A percentile compares a stretch with the other conserved stretches of the same genome.
These are phyloP conservation scores for Cucurbita maxima DNA, from an alignment of 306 rosid genomes.

Conservation along the genomic window DNA sequence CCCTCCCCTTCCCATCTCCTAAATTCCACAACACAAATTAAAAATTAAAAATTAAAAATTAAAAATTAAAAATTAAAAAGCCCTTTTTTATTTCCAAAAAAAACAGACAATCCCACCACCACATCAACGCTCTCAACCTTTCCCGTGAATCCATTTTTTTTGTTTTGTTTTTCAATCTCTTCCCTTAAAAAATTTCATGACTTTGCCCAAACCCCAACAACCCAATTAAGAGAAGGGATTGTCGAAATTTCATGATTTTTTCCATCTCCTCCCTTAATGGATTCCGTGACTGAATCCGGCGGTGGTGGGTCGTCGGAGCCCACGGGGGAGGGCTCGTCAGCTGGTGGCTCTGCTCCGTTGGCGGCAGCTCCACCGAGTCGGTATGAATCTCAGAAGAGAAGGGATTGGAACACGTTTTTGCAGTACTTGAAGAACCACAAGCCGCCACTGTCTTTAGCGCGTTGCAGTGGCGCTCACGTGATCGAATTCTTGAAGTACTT, in stretches of 20 bases:
- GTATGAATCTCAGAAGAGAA: slow-evolving; percentile 82
- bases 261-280: slow-evolving; percentile 30
- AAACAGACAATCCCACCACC: neutral
- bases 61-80: neutral
- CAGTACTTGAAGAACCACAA: slow-evolving; percentile 88
- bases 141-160: slow-evolving; percentile 20
- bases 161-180: neutral
- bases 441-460: slow-evolving; percentile 73
- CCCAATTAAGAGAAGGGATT: neutral
- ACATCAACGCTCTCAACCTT: neutral
- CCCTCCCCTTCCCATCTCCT: neutral
- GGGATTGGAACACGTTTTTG: slow-evolving; percentile 95
- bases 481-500: slow-evolving; percentile 79
- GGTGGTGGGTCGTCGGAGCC: neutral
- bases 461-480: slow-evolving; percentile 98
- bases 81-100: neutral
- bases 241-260: no score
- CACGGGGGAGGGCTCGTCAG: slow-evolving; percentile 15
- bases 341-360: neutral
- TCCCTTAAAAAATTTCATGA: neutral
- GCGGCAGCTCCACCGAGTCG: slow-evolving; percentile 56
- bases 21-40: neutral
- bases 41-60: neutral
- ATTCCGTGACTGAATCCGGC: slow-evolving; percentile 34
- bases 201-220: neutral